These are phyloP conservation scores for Xylaria sp. DNA, from an alignment of 2,329 filamentous ascomycete genomes.

Conservation along the genomic window DNA sequence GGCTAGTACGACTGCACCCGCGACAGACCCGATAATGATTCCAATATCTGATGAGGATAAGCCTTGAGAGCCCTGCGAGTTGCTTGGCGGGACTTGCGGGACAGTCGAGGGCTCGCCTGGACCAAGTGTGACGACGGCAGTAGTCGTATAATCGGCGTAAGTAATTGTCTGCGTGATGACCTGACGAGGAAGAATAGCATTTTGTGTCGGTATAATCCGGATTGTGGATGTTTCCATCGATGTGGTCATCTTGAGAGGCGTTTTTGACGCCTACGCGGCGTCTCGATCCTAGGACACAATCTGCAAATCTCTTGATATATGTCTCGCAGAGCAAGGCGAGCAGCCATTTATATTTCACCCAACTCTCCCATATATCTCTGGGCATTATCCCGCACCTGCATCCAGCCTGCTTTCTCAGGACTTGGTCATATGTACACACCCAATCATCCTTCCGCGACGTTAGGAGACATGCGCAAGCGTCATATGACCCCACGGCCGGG, in stretches of 20 bases:
- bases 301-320: neutral
- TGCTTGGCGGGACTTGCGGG: slow-evolving; percentile 16
- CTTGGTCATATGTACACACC: slow-evolving; percentile 29
- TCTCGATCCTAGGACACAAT: slow-evolving; percentile 1
- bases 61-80: slow-evolving; percentile 36
- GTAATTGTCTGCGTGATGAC: slow-evolving; percentile 48
- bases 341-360: slow-evolving; percentile 22
- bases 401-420: slow-evolving; percentile 12
- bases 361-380: neutral
- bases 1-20: slow-evolving; percentile 41
- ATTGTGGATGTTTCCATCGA: neutral
- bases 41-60: slow-evolving; percentile 38
- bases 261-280: slow-evolving; percentile 15
- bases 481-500: slow-evolving; percentile 41
- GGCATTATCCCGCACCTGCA: slow-evolving; percentile 6
- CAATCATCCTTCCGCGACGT: slow-evolving; percentile 36
- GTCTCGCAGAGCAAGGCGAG: slow-evolving; percentile 5
- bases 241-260: slow-evolving; percentile 24
- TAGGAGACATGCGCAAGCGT: slow-evolving; percentile 33
- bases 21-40: slow-evolving; percentile 44
- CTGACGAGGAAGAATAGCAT: slow-evolving; percentile 39
- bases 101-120: slow-evolving; percentile 36
- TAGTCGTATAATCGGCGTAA: slow-evolving; percentile 42
- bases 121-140: slow-evolving; percentile 46
- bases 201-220: slow-evolving; percentile 2